Evolutionary conservation across 1,139 yeast species (phyloP).

Genomic region (Scheffersomyces titani): DNA sequence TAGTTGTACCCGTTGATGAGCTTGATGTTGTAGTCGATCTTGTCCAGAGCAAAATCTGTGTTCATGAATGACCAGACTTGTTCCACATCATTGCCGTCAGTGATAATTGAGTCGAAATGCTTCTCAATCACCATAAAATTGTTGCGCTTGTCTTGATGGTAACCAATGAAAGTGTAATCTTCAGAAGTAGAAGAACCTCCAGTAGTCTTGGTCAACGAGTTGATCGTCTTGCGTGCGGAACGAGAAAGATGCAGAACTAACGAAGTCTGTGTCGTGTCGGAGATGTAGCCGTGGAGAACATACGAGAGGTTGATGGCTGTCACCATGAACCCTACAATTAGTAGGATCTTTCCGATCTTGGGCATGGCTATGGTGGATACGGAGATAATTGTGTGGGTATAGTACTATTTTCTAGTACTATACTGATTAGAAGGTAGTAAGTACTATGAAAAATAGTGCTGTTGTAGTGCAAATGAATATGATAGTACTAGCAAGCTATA

Average conservation of each 20-base stretch:
- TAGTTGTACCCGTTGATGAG: constrained; percentile 25
- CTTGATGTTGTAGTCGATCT: constrained; percentile 11
- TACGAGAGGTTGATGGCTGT: not conserved
- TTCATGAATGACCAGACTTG: constrained; percentile 15
- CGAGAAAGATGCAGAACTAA: constrained; percentile 5
- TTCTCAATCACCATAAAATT: constrained; percentile 17
- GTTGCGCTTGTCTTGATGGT: constrained; percentile 16
- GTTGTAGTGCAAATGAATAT: not conserved
- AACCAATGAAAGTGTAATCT: constrained; percentile 10
- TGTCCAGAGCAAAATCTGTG: constrained; percentile 11
- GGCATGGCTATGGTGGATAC: not conserved
- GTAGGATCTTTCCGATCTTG: not conserved
- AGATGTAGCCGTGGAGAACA: not conserved
- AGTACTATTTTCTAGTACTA: not conserved
- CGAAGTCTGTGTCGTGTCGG: constrained; percentile 6
- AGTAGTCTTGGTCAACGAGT: not conserved
- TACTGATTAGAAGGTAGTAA: not conserved
- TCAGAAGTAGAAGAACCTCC: not conserved
- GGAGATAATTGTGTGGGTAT: not conserved
- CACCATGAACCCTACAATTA: not conserved
- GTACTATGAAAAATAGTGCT: not conserved
- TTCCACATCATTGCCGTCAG: constrained; percentile 9
- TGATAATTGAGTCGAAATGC: constrained; percentile 6
- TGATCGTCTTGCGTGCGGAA: not conserved
- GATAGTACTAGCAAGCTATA: not conserved